Percentiles rank a stretch among this genome's conserved stretches.
phyloP scores from a whole-genome alignment of 2,329 filamentous ascomycete genomes.

The Harringtonia aguacate region DNA sequence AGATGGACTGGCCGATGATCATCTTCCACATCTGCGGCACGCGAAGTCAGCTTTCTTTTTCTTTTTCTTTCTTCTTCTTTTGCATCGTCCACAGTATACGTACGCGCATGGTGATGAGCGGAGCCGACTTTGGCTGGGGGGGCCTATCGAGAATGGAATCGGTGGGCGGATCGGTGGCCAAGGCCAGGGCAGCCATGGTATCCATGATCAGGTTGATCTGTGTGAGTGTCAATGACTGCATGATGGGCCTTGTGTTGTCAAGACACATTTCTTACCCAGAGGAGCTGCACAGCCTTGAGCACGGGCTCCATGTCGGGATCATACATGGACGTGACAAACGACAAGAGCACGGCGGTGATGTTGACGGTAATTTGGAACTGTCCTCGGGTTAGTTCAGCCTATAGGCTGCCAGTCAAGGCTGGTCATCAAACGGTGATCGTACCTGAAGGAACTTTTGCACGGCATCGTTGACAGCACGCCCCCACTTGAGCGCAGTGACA shows the following conservation, averaged over 20 bases:
- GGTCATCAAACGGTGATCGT: background rate
- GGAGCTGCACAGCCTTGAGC: constrained; percentile 77
- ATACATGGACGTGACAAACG: constrained; percentile 77
- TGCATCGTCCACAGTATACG: too few species aligned
- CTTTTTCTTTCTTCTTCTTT: too few species aligned
- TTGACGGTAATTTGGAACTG: constrained; percentile 78
- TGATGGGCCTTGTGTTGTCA: background rate
- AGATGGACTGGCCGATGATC: constrained; percentile 88
- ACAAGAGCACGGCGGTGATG: constrained; percentile 78
- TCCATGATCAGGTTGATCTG: constrained; percentile 87
- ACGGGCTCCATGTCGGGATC: constrained; percentile 61
- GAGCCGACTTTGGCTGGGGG: constrained; percentile 44
- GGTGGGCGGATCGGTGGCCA: constrained; percentile 80
- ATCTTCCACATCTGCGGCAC: constrained; percentile 80
- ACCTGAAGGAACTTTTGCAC: constrained; percentile 59
- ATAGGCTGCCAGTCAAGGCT: background rate
- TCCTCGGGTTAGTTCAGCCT: background rate
- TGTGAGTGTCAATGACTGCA: background rate
- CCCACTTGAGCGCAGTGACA: constrained; percentile 74
- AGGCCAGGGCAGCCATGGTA: constrained; percentile 78
- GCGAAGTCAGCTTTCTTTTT: background rate
- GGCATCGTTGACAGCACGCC: constrained; percentile 64
- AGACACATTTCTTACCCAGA: constrained; percentile 48
- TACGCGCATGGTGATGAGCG: constrained; percentile 62
- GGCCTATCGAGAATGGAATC: constrained; percentile 71